phyloP scores from a whole-genome alignment of 495 filamentous ascomycete genomes.

The Evernia prunastri region DNA sequence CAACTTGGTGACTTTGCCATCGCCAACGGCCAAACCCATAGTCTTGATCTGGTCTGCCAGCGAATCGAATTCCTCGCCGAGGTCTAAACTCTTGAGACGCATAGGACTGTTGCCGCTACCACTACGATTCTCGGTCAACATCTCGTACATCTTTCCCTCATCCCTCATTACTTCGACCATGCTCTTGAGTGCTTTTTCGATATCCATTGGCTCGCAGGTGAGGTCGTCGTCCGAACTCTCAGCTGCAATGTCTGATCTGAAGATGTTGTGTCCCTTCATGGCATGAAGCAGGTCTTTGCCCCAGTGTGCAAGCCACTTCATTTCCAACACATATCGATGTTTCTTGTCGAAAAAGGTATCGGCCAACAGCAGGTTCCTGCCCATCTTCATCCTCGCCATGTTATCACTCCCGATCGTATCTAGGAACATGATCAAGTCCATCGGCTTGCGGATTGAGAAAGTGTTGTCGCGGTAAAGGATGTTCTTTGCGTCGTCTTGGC shows the following conservation, averaged over 20 bases:
- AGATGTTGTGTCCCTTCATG: conserved; percentile 5
- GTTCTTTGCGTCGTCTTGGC: conserved; percentile 8
- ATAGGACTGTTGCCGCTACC: neutral
- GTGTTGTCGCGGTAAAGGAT: conserved; percentile 17
- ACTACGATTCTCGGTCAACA: conserved; percentile 2
- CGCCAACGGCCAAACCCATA: neutral
- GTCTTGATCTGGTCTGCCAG: conserved; percentile 1
- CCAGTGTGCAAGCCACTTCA: conserved; percentile 12
- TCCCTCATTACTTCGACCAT: conserved; percentile 6
- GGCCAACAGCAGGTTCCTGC: conserved; percentile 6
- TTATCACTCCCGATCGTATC: conserved; percentile 17
- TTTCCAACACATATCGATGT: neutral
- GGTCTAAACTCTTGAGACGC: conserved; percentile 9
- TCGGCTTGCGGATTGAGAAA: conserved; percentile 19
- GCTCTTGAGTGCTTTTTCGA: conserved; percentile 8
- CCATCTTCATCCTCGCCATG: conserved; percentile 4
- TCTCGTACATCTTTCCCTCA: conserved; percentile 3
- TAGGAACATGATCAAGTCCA: conserved; percentile 16
- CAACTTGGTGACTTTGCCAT: neutral
- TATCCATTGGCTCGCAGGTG: conserved; percentile 4
- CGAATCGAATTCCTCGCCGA: conserved; percentile 8
- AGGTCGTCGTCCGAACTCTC: conserved; percentile 3
- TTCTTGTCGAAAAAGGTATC: conserved; percentile 1
- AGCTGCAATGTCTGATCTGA: neutral
- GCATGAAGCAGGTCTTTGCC: neutral